Evolutionary conservation across 1,284 basidiomycete species (phyloP).

Genomic region (Jaminaea rosea): DNA sequence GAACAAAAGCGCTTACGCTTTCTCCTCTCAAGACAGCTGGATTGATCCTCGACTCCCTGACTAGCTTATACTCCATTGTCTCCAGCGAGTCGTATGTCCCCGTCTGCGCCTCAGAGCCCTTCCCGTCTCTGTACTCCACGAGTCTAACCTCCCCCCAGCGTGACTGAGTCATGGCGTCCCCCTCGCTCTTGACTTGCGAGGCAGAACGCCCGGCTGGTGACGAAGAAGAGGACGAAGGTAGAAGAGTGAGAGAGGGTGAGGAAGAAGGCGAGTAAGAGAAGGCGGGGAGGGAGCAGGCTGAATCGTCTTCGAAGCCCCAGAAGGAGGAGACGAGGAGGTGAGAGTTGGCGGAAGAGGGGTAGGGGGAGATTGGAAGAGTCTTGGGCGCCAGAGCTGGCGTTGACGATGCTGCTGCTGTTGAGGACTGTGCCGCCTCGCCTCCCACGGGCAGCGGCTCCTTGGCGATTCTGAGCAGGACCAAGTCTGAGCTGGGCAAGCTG

Average conservation of each 20-base stretch:
- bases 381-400: constrained; percentile 15
- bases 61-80: constrained; percentile 50
- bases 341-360: constrained; percentile 56
- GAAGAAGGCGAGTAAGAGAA: constrained; percentile 11
- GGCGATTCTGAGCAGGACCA: constrained; percentile 48
- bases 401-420: not conserved
- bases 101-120: constrained; percentile 46
- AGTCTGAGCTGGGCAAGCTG: constrained; percentile 57
- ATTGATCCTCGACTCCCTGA: constrained; percentile 22
- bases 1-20: not conserved
- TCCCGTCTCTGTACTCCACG: constrained; percentile 39
- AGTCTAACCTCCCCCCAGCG: constrained; percentile 39
- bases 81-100: constrained; percentile 63
- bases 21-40: constrained; percentile 18
- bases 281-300: constrained; percentile 23
- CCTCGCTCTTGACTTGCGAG: constrained; percentile 20
- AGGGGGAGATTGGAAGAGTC: constrained; percentile 61
- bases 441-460: constrained; percentile 15
- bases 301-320: constrained; percentile 48
- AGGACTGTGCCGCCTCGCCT: no score
- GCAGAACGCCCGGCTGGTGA: constrained; percentile 18
- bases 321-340: constrained; percentile 57
- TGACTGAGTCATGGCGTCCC: constrained; percentile 24
- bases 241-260: not conserved
- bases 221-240: not conserved